Evolutionary conservation across 2,329 filamentous ascomycete genomes (phyloP), one percentile per base, ranked within the genome.

Genomic region (Fusarium sp.): DNA sequence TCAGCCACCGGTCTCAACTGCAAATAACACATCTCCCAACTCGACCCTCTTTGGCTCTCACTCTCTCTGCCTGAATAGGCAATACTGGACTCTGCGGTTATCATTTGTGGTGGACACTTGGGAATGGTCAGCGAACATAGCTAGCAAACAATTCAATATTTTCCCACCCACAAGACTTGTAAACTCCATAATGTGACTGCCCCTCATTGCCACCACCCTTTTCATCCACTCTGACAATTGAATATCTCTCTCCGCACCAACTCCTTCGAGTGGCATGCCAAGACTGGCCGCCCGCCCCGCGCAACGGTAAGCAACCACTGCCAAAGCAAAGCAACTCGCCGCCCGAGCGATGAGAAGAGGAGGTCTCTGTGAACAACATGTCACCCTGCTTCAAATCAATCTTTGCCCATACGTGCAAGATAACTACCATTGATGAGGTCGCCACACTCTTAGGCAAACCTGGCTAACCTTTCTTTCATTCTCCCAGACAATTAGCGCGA

Each of bases 381-480:
- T 7, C 30, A 15, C 9, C 24, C 7, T 16, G 7, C 2, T 4
- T 53, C 24, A 9, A 11, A 18, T 22, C 24, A 7, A 10, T 7
- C 24, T 28, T 13, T 16, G 2, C 18, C 11, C 13, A 10, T 2
- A 7, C 4, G 3, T 9, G 5, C 20, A 16, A 28, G 24, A 22
- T 24, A 22, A 26, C 24, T 28, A 38, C 5, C 7, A 15, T 22
- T 7, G 4, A 3, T n/a, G 10, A n/a, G 13, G 4, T 7, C 31
- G 14, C 3, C 11, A 0, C 20, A 2, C 0, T 38, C 24, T 38
- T 36, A 1, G 1, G 0, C 4, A 11, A 6, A 9, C 10, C 24
- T 8, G 20, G 33, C 50, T 28, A 38, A 36, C 10, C 2, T 13
- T 36, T 36, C 4, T 2, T 28, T 16, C 18, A 53, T 16, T 38